Conservation (phyloP, 345 rosid genomes). For the Pugionium dolabratum region DNA sequence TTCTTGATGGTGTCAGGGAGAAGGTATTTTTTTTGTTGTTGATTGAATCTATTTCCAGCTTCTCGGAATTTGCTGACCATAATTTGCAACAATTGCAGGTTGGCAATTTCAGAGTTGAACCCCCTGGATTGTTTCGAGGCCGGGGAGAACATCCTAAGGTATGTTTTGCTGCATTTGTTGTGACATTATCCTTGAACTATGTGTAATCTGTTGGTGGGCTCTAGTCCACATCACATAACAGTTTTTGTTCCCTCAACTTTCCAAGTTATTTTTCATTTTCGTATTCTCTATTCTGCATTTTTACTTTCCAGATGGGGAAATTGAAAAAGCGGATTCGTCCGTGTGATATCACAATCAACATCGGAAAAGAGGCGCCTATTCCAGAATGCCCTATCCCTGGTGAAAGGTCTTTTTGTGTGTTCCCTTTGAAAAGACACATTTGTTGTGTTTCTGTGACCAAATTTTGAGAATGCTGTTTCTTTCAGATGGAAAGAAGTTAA, state of each 20-base stretch:
- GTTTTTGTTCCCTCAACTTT: neutral
- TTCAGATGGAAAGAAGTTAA: constrained; percentile 87
- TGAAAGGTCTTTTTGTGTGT: constrained; percentile 50
- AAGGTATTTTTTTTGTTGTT: constrained; percentile 48
- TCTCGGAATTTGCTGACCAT: constrained; percentile 10
- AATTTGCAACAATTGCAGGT: constrained; percentile 52
- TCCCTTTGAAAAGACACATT: too few species aligned
- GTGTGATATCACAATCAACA: constrained; percentile 75
- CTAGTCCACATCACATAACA: constrained; percentile 11
- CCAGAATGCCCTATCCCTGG: constrained; percentile 94
- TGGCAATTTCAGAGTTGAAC: constrained; percentile 87
- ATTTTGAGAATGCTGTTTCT: too few species aligned
- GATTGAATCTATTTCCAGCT: constrained; percentile 8
- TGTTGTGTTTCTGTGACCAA: too few species aligned
- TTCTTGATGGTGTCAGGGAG: constrained; percentile 86
- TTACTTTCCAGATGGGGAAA: constrained; percentile 72
- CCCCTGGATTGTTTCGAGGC: constrained; percentile 85
- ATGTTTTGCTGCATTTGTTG: constrained; percentile 7
- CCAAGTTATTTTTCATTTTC: constrained; percentile 9
- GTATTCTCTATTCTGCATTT: constrained; percentile 11
- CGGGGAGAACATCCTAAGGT: constrained; percentile 97
- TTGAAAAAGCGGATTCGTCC: constrained; percentile 81
- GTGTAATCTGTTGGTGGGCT: constrained; percentile 13
- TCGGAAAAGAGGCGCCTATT: constrained; percentile 70
- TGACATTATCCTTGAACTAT: constrained; percentile 11